A percentile compares a stretch with the other conserved stretches of the same genome.
Evolutionary conservation across 2,329 filamentous ascomycete genomes (phyloP).

Genomic region (Coleophoma eucalyptorum): DNA sequence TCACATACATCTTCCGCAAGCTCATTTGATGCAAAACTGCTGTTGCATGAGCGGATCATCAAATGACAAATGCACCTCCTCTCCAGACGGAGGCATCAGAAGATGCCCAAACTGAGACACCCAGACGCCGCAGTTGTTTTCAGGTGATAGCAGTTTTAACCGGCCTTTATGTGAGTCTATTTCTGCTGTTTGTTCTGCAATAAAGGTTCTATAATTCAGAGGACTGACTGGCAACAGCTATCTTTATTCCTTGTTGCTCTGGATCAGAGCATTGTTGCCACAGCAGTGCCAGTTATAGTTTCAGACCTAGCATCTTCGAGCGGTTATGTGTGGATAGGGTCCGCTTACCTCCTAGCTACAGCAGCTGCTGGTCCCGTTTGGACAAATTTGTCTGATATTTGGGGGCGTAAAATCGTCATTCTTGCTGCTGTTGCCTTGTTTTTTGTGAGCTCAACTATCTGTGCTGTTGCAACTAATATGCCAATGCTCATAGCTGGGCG

Average conservation of each 20-base stretch:
- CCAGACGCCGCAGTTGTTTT: not conserved
- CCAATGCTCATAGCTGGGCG: conserved; percentile 39
- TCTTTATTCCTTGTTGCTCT: not conserved
- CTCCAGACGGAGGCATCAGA: no score
- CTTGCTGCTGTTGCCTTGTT: conserved; percentile 41
- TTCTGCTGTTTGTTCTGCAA: not conserved
- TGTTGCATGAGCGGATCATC: no score
- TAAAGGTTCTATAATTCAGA: not conserved
- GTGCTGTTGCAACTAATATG: conserved; percentile 38
- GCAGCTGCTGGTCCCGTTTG: conserved; percentile 43
- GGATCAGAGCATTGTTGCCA: conserved; percentile 25
- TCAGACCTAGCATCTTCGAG: conserved; percentile 26
- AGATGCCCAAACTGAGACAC: no score
- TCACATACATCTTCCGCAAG: no score
- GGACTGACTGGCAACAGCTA: not conserved
- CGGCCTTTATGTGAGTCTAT: not conserved
- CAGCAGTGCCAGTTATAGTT: conserved; percentile 32
- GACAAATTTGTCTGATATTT: conserved; percentile 56
- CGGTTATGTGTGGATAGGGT: conserved; percentile 30
- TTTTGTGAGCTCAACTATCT: conserved; percentile 42
- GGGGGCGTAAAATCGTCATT: conserved; percentile 46
- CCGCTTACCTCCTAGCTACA: conserved; percentile 26
- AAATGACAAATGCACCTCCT: no score
- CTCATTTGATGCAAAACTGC: no score
- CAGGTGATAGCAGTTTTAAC: not conserved